These are phyloP conservation scores for Comarum palustre DNA, from an alignment of 306 rosid genomes.

Conservation along the genomic window DNA sequence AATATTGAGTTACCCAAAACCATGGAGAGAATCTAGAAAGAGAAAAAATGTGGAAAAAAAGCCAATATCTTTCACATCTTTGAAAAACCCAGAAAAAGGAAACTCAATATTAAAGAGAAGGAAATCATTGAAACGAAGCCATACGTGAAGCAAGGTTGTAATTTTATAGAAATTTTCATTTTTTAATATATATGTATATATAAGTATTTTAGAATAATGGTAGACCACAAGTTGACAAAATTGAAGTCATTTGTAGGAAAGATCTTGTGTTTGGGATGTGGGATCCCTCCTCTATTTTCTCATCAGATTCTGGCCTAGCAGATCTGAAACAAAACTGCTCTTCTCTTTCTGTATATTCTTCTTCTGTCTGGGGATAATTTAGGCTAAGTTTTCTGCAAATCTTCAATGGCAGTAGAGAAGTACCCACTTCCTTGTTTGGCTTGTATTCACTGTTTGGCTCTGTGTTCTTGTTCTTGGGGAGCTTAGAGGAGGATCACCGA, in stretches of 20 bases:
- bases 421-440: slow-evolving; percentile 23
- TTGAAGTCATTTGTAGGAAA: slow-evolving; percentile 32
- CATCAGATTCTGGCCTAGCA: slow-evolving; percentile 39
- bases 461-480: slow-evolving; percentile 13
- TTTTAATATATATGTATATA: background rate
- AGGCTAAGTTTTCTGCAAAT: slow-evolving; percentile 11
- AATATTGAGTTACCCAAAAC: slow-evolving; percentile 34
- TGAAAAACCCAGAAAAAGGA: slow-evolving; percentile 13
- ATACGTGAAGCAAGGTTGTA: slow-evolving; percentile 20
- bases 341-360: slow-evolving; percentile 11
- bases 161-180: background rate
- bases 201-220: slow-evolving; percentile 27
- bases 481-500: slow-evolving; percentile 16
- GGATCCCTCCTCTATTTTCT: slow-evolving; percentile 34
- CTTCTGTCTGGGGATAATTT: slow-evolving; percentile 21
- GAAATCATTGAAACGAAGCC: slow-evolving; percentile 30
- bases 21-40: slow-evolving; percentile 49
- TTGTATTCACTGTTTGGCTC: background rate
- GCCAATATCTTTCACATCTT: slow-evolving; percentile 27
- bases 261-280: slow-evolving; percentile 34
- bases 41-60: slow-evolving; percentile 16
- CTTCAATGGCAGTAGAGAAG: slow-evolving; percentile 27
- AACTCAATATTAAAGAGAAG: background rate
- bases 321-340: slow-evolving; percentile 32
- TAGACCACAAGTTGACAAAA: slow-evolving; percentile 47